Evolutionary conservation across 495 filamentous ascomycete species (phyloP).

Genomic region (Neurospora sp.): DNA sequence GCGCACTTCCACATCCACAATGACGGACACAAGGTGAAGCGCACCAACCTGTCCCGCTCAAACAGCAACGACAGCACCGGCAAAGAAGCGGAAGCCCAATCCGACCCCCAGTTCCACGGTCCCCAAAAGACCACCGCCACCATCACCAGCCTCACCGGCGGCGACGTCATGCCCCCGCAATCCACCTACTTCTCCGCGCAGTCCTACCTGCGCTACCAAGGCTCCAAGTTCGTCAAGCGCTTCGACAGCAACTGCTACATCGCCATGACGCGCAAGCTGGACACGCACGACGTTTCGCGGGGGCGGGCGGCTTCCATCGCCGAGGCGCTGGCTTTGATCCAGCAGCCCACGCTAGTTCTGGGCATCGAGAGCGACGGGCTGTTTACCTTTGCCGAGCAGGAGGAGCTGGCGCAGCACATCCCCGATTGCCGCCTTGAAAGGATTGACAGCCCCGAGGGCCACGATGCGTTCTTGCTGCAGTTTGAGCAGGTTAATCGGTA

Average conservation of each 20-base stretch:
- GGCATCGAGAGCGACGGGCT: slow-evolving; percentile 92
- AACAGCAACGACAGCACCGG: no score
- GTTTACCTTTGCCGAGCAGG: slow-evolving; percentile 93
- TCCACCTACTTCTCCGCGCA: slow-evolving; percentile 95
- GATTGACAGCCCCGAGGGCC: slow-evolving; percentile 89
- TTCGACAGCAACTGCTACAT: slow-evolving; percentile 99
- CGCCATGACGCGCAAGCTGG: slow-evolving; percentile 96
- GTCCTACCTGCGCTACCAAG: slow-evolving; percentile 97
- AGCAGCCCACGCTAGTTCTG: slow-evolving; percentile 80
- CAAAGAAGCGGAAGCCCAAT: slow-evolving; percentile 8
- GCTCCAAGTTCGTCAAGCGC: slow-evolving; percentile 88
- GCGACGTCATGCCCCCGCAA: slow-evolving; percentile 40
- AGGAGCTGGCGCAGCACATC: slow-evolving; percentile 79
- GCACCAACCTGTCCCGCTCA: slow-evolving; percentile 27
- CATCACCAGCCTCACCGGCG: slow-evolving; percentile 21
- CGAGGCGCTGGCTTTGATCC: slow-evolving; percentile 66
- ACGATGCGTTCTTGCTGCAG: slow-evolving; percentile 92
- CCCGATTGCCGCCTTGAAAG: slow-evolving; percentile 65
- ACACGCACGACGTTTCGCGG: slow-evolving; percentile 89
- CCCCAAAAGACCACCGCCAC: slow-evolving; percentile 26
- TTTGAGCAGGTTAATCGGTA: slow-evolving; percentile 93
- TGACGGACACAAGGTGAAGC: slow-evolving; percentile 67
- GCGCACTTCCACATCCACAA: slow-evolving; percentile 94
- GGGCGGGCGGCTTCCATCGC: slow-evolving; percentile 53
- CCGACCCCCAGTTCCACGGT: slow-evolving; percentile 73